These are phyloP conservation scores for Viola pubescens DNA, from an alignment of 441 rosid genomes.

Conservation along the genomic window DNA sequence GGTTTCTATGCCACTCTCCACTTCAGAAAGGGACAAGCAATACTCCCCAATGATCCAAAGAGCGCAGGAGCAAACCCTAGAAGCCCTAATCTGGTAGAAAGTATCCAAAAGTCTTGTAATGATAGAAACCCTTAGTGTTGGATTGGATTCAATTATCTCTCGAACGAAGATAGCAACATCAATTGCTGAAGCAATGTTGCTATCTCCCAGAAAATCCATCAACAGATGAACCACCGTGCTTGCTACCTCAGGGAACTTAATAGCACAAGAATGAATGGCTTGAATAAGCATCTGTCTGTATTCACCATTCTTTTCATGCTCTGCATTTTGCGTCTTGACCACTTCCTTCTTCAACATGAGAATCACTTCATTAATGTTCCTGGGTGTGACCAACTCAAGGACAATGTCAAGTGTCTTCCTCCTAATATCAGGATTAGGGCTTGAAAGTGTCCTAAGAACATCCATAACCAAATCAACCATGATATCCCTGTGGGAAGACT, in stretches of 20 bases:
- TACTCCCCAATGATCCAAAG: constrained; percentile 95
- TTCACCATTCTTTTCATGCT: constrained; percentile 89
- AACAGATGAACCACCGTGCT: constrained; percentile 85
- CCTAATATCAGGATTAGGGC: constrained; percentile 79
- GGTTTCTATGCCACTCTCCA: constrained; percentile 65
- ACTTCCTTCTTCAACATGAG: constrained; percentile 85
- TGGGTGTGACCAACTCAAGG: constrained; percentile 70
- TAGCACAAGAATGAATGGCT: constrained; percentile 85
- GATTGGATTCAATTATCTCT: constrained; percentile 81
- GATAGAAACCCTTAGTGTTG: constrained; percentile 75
- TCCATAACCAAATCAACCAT: constrained; percentile 89
- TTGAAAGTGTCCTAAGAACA: constrained; percentile 82
- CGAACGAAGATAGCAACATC: constrained; percentile 82
- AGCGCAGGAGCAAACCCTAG: constrained; percentile 75
- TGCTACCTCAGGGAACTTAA: constrained; percentile 93
- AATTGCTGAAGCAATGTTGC: constrained; percentile 79
- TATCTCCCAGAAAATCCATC: constrained; percentile 93
- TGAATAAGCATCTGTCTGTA: constrained; percentile 91
- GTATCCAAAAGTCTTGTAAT: constrained; percentile 76
- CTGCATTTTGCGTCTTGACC: constrained; percentile 82
- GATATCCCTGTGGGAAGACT: constrained; percentile 67
- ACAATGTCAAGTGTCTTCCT: constrained; percentile 78
- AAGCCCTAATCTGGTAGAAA: constrained; percentile 84
- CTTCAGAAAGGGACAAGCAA: constrained; percentile 81
- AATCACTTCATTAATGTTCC: constrained; percentile 74